phyloP scores from a whole-genome alignment of 2,329 filamentous ascomycete genomes.

The Cordyceps militaris region DNA sequence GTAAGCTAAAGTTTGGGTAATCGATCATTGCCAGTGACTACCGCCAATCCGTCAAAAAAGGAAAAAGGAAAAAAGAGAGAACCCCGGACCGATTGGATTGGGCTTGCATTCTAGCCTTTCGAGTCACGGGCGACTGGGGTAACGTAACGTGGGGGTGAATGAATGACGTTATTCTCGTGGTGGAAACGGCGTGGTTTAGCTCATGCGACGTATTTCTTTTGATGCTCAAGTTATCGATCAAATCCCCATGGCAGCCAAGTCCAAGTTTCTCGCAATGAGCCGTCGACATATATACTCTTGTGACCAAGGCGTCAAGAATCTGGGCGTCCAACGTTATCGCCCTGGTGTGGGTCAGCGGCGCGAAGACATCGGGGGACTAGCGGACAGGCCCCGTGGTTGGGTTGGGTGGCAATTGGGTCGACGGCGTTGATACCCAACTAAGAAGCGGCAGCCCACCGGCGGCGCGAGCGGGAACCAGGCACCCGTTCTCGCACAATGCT shows the following conservation, averaged over 20 bases:
- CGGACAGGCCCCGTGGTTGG: slow-evolving; percentile 1
- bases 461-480: slow-evolving; percentile 10
- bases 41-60: not conserved
- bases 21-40: slow-evolving; percentile 1
- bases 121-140: not conserved
- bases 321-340: not conserved
- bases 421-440: slow-evolving; percentile 12
- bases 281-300: slow-evolving; percentile 6
- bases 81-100: not conserved
- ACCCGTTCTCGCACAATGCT: slow-evolving; percentile 10
- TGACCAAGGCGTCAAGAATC: not conserved
- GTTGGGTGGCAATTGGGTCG: slow-evolving; percentile 11
- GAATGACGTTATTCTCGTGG: not conserved
- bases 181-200: not conserved
- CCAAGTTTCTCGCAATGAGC: not conserved
- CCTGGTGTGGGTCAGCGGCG: not conserved
- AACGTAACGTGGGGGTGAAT: not conserved
- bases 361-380: not conserved
- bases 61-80: not conserved
- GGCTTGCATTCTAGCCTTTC: not conserved
- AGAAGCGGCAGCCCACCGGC: slow-evolving; percentile 1
- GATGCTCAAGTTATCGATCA: not conserved
- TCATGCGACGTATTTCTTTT: not conserved
- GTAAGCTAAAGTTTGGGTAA: slow-evolving; percentile 54
- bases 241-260: not conserved